phyloP scores from a whole-genome alignment of 78 protist genomes.

The Pelomyxa schiedti region DNA sequence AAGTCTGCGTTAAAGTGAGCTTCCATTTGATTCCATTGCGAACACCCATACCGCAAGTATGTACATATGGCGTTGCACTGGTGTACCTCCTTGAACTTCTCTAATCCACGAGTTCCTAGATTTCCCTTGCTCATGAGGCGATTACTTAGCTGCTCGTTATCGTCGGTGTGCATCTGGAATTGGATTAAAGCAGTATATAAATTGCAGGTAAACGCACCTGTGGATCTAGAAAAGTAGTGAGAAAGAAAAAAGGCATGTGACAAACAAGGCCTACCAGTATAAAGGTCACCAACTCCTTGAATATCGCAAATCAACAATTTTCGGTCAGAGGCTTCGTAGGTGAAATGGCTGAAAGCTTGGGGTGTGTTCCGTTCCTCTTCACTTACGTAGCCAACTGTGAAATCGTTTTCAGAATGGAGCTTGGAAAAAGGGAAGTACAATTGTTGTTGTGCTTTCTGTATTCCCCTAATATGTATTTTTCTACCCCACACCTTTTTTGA shows the following conservation, averaged over 20 bases:
- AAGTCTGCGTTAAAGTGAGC: too few species aligned
- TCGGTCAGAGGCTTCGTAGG: conserved; percentile 59
- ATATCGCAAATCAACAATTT: conserved; percentile 69
- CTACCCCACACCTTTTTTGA: too few species aligned
- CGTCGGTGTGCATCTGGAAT: conserved; percentile 74
- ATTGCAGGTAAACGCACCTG: too few species aligned
- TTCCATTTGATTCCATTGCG: too few species aligned
- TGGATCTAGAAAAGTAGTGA: too few species aligned
- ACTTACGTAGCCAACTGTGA: conserved; percentile 53
- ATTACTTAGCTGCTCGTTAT: conserved; percentile 10
- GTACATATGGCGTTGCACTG: conserved; percentile 72
- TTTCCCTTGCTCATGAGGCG: conserved; percentile 72
- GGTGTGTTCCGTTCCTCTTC: conserved; percentile 67
- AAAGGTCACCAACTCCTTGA: conserved; percentile 80
- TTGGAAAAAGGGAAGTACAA: too few species aligned
- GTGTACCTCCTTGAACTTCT: conserved; percentile 57
- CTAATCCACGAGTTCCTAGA: conserved; percentile 61
- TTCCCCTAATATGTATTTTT: conserved; percentile 50
- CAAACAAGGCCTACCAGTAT: too few species aligned
- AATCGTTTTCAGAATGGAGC: too few species aligned
- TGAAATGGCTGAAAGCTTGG: conserved; percentile 82
- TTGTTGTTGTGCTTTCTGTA: conserved; percentile 78
- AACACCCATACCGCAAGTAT: conserved; percentile 4
- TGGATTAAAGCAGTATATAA: too few species aligned
- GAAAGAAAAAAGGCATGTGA: too few species aligned